A percentile compares a stretch with the other conserved stretches of the same genome.
phyloP scores from a whole-genome alignment of 1,139 yeast genomes.

The Pichia sp. region DNA sequence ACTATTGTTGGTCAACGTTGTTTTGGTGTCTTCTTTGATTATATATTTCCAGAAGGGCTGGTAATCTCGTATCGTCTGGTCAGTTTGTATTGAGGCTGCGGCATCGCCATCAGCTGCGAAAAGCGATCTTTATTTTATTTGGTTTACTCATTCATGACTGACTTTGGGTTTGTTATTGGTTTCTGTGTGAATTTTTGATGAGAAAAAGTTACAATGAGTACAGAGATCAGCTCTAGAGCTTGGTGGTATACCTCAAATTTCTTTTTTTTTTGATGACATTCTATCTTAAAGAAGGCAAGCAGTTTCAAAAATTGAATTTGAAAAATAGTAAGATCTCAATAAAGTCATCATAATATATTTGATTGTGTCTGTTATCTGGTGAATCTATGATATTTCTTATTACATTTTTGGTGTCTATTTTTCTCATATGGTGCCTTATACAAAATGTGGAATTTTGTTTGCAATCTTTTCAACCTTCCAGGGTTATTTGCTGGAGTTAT shows the following conservation, averaged over 20 bases:
- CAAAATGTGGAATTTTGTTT: constrained; percentile 80
- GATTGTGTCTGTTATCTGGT: constrained; percentile 77
- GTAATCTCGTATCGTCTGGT: constrained; percentile 70
- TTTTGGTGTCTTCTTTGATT: constrained; percentile 77
- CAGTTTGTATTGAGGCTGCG: constrained; percentile 90
- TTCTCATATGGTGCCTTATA: constrained; percentile 53
- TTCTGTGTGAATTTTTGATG: constrained; percentile 71
- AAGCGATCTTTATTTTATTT: constrained; percentile 81
- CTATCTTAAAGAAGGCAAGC: constrained; percentile 64
- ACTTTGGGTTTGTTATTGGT: constrained; percentile 83
- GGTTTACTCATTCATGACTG: constrained; percentile 91
- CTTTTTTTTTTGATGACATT: constrained; percentile 71
- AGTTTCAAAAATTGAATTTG: constrained; percentile 65
- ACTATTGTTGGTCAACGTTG: constrained; percentile 79
- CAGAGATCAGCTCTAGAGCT: constrained; percentile 89
- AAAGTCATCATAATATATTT: constrained; percentile 78
- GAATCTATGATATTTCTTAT: constrained; percentile 78
- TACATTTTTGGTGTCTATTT: constrained; percentile 87
- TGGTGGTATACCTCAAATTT: constrained; percentile 82
- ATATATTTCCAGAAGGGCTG: constrained; percentile 67
- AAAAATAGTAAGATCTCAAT: constrained; percentile 53
- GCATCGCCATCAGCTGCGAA: constrained; percentile 68
- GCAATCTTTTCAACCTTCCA: constrained; percentile 82
- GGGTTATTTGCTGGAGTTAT: constrained; percentile 83
- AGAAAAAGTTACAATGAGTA: constrained; percentile 64